Percentiles rank a stretch among this genome's conserved stretches.
Conservation (phyloP, 805 yeast genomes). For the Teunomyces cretensis region DNA sequence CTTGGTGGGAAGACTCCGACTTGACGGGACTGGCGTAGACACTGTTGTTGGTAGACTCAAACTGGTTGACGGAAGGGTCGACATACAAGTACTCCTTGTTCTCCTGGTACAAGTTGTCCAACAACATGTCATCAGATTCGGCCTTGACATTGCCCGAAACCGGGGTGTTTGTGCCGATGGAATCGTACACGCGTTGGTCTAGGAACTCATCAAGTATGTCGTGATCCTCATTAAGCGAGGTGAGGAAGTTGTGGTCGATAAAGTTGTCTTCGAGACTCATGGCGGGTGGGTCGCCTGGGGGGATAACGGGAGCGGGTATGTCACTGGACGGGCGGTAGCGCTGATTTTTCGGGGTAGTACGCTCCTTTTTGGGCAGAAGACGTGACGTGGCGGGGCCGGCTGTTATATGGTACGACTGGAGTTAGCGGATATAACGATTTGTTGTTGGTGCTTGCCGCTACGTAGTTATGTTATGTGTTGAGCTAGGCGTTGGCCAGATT, state of each 20-base stretch:
- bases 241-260: slow-evolving; percentile 22
- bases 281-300: background rate
- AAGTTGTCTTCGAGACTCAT: slow-evolving; percentile 10
- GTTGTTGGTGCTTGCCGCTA: background rate
- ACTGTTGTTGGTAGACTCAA: slow-evolving; percentile 7
- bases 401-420: background rate
- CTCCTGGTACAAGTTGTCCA: slow-evolving; percentile 16
- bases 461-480: slow-evolving; percentile 12
- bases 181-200: slow-evolving; percentile 52
- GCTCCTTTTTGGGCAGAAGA: too few relatives aligned
- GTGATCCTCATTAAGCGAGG: slow-evolving; percentile 25
- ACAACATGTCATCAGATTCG: slow-evolving; percentile 12
- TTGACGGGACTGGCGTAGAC: slow-evolving; percentile 21
- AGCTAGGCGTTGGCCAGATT: background rate
- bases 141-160: slow-evolving; percentile 12
- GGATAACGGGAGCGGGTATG: background rate
- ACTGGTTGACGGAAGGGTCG: slow-evolving; percentile 15
- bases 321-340: too few relatives aligned
- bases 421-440: background rate
- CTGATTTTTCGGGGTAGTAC: too few relatives aligned
- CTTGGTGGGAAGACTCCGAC: background rate
- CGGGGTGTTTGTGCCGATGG: slow-evolving; percentile 20
- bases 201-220: slow-evolving; percentile 59
- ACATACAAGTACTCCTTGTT: slow-evolving; percentile 20
- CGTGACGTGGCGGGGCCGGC: too few relatives aligned